phyloP scores from a whole-genome alignment of 75 land plant species.

The Chamaecyparis obtusa region DNA sequence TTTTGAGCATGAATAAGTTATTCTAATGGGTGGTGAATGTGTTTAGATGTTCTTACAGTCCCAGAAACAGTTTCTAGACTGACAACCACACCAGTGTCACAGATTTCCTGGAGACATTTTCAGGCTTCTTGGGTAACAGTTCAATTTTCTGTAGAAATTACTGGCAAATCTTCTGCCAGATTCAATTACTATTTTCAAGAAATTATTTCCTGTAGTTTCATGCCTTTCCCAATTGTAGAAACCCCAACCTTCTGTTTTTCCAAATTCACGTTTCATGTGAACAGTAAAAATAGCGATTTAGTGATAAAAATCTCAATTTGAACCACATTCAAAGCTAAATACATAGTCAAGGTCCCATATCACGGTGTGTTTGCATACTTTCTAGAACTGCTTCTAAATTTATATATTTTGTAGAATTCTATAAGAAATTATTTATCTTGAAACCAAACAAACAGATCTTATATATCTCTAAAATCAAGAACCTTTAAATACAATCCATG shows the following conservation, averaged over 20 bases:
- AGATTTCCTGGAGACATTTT: not conserved
- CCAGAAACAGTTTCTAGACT: not conserved
- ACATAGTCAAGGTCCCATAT: not conserved
- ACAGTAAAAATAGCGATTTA: not conserved
- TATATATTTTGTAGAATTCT: not conserved
- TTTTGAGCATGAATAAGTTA: too few relatives aligned
- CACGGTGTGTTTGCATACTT: not conserved
- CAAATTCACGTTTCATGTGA: not conserved
- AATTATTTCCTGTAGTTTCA: not conserved
- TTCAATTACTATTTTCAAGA: not conserved
- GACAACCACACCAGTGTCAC: not conserved
- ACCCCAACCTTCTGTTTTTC: not conserved
- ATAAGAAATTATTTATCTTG: not conserved
- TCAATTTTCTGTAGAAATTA: not conserved
- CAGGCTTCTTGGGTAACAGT: not conserved
- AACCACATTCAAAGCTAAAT: not conserved
- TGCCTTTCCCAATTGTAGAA: not conserved
- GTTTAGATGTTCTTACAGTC: not conserved
- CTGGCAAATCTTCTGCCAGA: not conserved
- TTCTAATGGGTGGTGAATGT: not conserved
- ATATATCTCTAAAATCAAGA: not conserved
- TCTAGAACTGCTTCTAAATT: not conserved
- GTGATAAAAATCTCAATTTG: not conserved
- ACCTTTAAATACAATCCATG: not conserved
- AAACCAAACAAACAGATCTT: not conserved